Conservation (phyloP, 352 stramenopile species). For the Pythium aphanidermatum region DNA sequence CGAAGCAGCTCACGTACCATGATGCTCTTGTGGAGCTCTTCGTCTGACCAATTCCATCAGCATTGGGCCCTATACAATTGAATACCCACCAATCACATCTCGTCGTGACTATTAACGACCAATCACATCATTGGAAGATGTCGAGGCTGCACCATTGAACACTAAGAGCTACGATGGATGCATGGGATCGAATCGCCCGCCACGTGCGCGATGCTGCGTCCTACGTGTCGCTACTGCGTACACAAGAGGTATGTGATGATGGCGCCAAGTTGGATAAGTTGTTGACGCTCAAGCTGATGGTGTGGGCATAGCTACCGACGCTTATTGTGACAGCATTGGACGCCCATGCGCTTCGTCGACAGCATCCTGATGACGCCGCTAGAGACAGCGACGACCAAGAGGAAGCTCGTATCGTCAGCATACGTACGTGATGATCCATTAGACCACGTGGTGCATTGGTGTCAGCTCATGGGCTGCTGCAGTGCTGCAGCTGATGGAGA, state of each 20-base stretch:
- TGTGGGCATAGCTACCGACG: conserved; percentile 8
- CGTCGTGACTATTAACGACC: too few species aligned
- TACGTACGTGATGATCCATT: conserved; percentile 3
- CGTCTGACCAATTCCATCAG: too few species aligned
- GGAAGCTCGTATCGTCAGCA: conserved; percentile 4
- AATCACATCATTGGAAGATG: too few species aligned
- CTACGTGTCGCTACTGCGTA: conserved; percentile 15
- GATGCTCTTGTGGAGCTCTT: too few species aligned
- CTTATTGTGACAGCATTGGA: conserved; percentile 10
- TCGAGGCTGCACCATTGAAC: too few species aligned
- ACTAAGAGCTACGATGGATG: too few species aligned
- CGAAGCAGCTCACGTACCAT: too few species aligned
- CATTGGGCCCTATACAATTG: too few species aligned
- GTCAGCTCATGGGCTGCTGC: neutral
- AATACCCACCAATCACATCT: too few species aligned
- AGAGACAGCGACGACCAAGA: neutral
- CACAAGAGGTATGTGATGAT: conserved; percentile 6
- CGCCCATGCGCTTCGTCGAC: neutral
- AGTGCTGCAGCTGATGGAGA: conserved; percentile 17
- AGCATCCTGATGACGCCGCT: neutral
- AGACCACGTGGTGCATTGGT: neutral
- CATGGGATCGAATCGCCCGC: conserved; percentile 4
- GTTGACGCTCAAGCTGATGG: neutral
- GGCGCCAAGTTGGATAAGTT: neutral
- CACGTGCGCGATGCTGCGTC: conserved; percentile 4